Evolutionary conservation across 2,329 filamentous ascomycete species (phyloP).

Genomic region (Trichoderma sp.): DNA sequence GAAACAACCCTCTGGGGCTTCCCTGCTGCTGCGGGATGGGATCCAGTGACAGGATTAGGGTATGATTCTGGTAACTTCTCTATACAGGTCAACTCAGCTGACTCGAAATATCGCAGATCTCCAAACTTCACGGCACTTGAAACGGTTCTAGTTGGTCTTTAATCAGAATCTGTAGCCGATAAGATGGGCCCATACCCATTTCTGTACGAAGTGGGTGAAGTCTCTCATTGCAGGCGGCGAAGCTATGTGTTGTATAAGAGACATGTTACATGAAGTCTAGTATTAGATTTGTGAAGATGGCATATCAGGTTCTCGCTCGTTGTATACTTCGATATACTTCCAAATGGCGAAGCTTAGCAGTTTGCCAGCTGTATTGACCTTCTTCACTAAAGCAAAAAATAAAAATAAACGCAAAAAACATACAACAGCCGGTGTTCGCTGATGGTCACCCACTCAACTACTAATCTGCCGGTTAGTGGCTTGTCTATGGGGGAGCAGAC

Average conservation of each 20-base stretch:
- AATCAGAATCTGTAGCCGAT: neutral
- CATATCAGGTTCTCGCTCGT: neutral
- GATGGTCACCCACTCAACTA: too few relatives aligned
- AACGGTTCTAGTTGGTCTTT: neutral
- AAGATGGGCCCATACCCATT: neutral
- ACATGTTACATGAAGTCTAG: neutral
- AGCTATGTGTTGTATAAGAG: neutral
- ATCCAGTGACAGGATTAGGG: constrained; percentile 16
- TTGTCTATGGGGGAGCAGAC: too few relatives aligned
- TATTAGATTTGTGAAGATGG: neutral
- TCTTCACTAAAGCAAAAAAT: neutral
- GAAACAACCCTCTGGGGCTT: constrained; percentile 4
- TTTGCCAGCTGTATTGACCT: neutral
- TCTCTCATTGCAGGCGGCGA: neutral
- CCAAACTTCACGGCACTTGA: neutral
- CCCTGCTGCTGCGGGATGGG: constrained; percentile 15
- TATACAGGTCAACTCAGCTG: neutral
- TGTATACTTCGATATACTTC: neutral
- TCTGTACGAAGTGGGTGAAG: neutral
- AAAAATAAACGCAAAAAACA: too few relatives aligned
- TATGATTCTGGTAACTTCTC: neutral
- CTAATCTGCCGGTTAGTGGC: too few relatives aligned
- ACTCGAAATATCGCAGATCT: neutral
- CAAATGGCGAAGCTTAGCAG: neutral
- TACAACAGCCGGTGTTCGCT: too few relatives aligned